Evolutionary conservation across 805 yeast genomes (phyloP), one percentile per base, ranked within the genome.

Genomic region (Myxozyma udenii): DNA sequence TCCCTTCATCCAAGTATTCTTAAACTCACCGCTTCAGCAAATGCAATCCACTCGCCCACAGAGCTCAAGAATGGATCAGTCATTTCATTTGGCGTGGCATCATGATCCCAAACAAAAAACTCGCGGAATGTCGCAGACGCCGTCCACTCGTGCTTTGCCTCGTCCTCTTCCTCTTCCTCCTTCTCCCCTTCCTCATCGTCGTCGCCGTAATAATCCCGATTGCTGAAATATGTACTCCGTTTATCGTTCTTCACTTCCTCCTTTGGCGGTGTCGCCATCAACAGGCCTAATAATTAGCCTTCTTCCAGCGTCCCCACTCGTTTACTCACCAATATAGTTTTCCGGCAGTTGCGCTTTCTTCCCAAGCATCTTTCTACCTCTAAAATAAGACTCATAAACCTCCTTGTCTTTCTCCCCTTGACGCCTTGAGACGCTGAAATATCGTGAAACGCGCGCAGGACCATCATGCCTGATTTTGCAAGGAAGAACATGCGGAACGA

Each of bases 21-120:
- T n/a, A n/a, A n/a, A n/a, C n/a, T n/a, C n/a, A n/a, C n/a, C n/a
- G n/a, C 14, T 5, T 43, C 23, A 9, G 60, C 43, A 38, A 56
- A 55, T 3, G 30, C 16, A n/a, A 48, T 42, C 60, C 60, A 56
- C 19, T 56, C 60, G 9, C 44, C 40, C 11, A 51, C 22, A 12
- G 49, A 45, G 12, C 32, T 28, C 25, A 56, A 35, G 44, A 43
- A 55, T 3, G 52, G 50, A 37, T 50, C 41, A 21, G 11, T 23
- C 14, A 30, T 24, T 4, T 23, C 30, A 21, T 54, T 47, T 3
- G 61, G 60, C 24, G 42, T 46, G 4, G 18, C 18, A 32, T 57
- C 61, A 33, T 57, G 61, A 3, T 26, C 50, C 59, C 59, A 57
- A 5, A 57, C 40, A 24, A 25, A 40, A 4, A 56, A n/a, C 12